Evolutionary conservation across 495 filamentous ascomycete species (phyloP), one percentile per base, ranked within the genome.

Genomic region (Patellaria atrata): DNA sequence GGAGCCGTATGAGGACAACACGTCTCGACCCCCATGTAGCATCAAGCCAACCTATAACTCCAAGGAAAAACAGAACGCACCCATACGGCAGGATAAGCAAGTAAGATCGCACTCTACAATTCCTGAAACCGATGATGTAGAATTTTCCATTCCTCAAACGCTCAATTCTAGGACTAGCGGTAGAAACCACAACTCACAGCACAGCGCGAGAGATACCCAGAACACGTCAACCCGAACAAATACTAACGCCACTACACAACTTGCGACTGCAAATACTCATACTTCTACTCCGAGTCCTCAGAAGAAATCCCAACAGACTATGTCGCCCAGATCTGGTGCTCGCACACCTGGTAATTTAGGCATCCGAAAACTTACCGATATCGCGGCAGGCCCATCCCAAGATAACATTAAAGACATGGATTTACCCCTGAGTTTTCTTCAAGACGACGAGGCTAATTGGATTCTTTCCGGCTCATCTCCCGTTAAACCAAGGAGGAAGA

Each of bases 331-430:
- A 26, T 9, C 9, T 9, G 9, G 9, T 9, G n/a, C 23, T 26
- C 9, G 23, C 9, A 9, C 9, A 9, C 23, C 23, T n/a, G n/a
- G n/a, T n/a, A n/a, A n/a, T n/a, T n/a, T n/a, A n/a, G n/a, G 13
- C 8, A 20, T 35, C 40, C 48, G 18, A 29, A 44, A 34, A 28
- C 43, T 61, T 13, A 40, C 35, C 7, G 54, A 56, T 8, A 57
- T 61, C 30, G 56, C 55, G 12, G 50, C 47, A n/a, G 43, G 51
- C 28, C 42, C 53, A 1, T 40, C 47, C 5, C 48, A 47, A 10
- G 34, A 37, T 6, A 37, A 44, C 5, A 18, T 39, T 2, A 30
- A 38, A 6, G 40, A 52, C 21, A 17, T 52, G n/a, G 51, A 54
- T 29, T 32, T 54, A 21, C 19, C 17, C 9, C 24, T 47, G 5